phyloP scores from a whole-genome alignment of 345 rosid species.

The Sonneratia alba region DNA sequence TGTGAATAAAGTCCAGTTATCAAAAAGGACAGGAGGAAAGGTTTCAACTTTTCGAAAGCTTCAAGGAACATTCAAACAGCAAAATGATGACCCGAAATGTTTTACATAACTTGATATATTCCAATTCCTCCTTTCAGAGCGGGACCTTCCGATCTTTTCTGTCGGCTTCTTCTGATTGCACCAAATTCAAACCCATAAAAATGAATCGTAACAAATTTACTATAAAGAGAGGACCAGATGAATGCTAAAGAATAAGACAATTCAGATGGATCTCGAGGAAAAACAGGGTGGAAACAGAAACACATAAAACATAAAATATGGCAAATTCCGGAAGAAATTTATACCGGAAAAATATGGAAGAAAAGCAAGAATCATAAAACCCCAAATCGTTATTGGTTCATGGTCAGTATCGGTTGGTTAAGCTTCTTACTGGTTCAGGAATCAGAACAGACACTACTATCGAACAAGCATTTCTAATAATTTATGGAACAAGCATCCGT shows the following conservation, averaged over 20 bases:
- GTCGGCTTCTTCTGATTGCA: background rate
- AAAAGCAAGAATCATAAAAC: background rate
- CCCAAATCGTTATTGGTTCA: background rate
- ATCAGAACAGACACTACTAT: background rate
- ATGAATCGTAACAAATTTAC: background rate
- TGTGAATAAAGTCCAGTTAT: background rate
- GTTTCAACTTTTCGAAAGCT: constrained; percentile 32
- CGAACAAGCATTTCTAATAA: background rate
- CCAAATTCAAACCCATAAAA: background rate
- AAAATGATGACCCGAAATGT: background rate
- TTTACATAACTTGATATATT: background rate
- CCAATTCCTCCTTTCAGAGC: background rate
- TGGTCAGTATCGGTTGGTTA: background rate
- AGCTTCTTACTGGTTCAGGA: background rate
- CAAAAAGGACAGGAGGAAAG: constrained; percentile 28
- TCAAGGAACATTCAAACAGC: constrained; percentile 15
- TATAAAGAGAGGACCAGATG: background rate
- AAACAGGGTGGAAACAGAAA: background rate
- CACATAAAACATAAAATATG: background rate
- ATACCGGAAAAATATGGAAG: background rate
- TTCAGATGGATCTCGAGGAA: no score
- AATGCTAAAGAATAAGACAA: background rate
- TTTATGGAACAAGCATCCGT: no score
- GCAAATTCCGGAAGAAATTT: background rate
- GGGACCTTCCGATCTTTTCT: background rate